Evolutionary conservation across 2,329 filamentous ascomycete species (phyloP), one percentile per base, ranked within the genome.

Genomic region (Colletotrichum sojae): DNA sequence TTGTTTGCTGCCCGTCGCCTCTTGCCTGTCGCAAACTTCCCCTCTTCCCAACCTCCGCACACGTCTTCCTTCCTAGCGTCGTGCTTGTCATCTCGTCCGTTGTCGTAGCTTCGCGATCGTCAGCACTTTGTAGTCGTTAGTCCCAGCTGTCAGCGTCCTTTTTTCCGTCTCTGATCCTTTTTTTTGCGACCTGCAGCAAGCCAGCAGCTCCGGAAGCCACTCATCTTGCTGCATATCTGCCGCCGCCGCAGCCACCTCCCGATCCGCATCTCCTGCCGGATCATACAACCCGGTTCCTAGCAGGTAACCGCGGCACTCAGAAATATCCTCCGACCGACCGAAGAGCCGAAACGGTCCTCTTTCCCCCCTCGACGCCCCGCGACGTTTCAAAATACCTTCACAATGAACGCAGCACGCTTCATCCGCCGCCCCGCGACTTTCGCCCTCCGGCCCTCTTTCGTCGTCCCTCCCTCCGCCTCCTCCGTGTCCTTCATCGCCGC

Each of bases 321-420:
- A 46, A 45, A 36, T 49, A n/a, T 16, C 45, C 27, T 27, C 52
- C 31, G 46, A 58, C 57, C 67, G 56, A 63, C 67, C 67, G 66
- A 69, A 51, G 64, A 69, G 66, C 66, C 66, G 55, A 60, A 45
- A 22, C 56, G 36, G 27, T 39, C 45, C 45, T 31, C n/a, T 49
- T 18, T 20, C n/a, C 25, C 46, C 31, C 46, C 46, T 25, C 46
- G 48, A 51, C 15, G 16, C 39, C 16, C 25, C 52, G 4, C 36
- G 52, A 49, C 58, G n/a, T 27, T 36, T 36, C 31, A 36, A 36
- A 36, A 36, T 20, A 40, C 63, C 67, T 43, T 51, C 60, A 63
- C 25, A 56, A 70, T 70, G 67, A 70, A 68, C 63, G 67, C 67
- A 48, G 67, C 67, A 20, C 63, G 63, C 64, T 70, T 70, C 70